These are phyloP conservation scores for Hebeloma cylindrosporum DNA, from an alignment of 768 basidiomycete genomes.

Conservation along the genomic window DNA sequence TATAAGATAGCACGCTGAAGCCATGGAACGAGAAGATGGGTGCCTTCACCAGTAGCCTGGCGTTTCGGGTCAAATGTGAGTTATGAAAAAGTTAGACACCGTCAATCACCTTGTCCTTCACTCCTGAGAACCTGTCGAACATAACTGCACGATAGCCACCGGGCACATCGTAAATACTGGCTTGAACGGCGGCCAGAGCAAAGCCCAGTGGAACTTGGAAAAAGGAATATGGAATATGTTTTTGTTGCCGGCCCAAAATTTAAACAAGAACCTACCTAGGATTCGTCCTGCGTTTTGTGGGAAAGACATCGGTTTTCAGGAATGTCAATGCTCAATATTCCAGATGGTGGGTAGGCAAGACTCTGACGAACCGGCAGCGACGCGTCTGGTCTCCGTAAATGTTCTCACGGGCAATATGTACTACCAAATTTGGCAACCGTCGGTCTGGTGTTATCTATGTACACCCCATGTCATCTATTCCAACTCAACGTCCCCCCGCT, in stretches of 20 bases:
- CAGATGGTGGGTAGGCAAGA: neutral
- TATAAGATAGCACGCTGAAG: conserved; percentile 95
- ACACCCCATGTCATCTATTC: no score
- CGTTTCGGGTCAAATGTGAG: neutral
- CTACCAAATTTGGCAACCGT: no score
- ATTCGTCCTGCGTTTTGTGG: conserved; percentile 47
- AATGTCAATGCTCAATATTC: neutral
- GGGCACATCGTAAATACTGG: conserved; percentile 74
- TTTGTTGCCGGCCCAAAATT: neutral
- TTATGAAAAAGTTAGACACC: neutral
- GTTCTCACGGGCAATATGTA: conserved; percentile 13
- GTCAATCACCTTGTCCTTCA: conserved; percentile 66
- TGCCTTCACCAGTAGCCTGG: conserved; percentile 89
- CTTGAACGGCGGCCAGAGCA: conserved; percentile 43
- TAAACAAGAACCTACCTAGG: conserved; percentile 38
- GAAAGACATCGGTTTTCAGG: no score
- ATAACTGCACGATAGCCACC: conserved; percentile 94
- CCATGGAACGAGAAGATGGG: conserved; percentile 95
- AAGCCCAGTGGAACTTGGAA: conserved; percentile 48
- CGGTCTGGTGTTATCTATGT: no score
- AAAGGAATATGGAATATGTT: neutral
- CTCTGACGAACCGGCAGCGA: no score
- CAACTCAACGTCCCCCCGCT: conserved; percentile 49
- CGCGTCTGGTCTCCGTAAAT: conserved; percentile 1
- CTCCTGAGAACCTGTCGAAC: conserved; percentile 96